Evolutionary conservation across 2,329 filamentous ascomycete genomes (phyloP), one percentile per base, ranked within the genome.

Genomic region (Calonectria pseudoreteaudii): DNA sequence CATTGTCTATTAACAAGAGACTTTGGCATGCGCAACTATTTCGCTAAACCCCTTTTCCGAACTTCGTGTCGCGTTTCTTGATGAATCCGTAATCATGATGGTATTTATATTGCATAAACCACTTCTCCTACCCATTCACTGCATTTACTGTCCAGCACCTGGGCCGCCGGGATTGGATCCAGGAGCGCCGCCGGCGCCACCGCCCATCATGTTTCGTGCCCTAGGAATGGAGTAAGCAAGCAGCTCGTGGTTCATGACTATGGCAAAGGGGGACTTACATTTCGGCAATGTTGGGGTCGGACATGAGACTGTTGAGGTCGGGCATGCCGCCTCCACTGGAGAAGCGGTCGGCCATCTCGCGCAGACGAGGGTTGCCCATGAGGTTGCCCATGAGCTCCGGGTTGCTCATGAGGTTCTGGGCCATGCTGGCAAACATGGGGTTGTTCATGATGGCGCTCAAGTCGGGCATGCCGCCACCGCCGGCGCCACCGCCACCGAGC

Each of bases 341-440:
- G 82, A 98, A 95, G 80, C 91, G 91, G 82, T 94, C 92, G 58
- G 95, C 95, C 95, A 98, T 96, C 83, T 97, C 92, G 71, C 94
- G 91, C 75, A 98, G 87, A 75, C 93, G 91, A 4, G 97, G 97
- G 88, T 99, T 98, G 89, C 89, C 95, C 96, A 99, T 98, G 72
- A 99, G 86, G 84, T 95, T 97, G 83, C 89, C 91, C 92, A 98
- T 94, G 88, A 96, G 92, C 13, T 98, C 94, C 0, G 97, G 97
- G 87, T 99, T 98, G 86, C 92, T 95, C 97, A 98, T 98, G 70
- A 99, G 86, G 85, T 95, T 98, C 88, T 98, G 95, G 6, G 97
- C 97, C 95, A 98, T 98, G 87, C 91, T 94, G 66, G 95, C 92
- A 87, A 99, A 98, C 97, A 98, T 98, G 70, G 97, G 97, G 88